Evolutionary conservation across 805 yeast genomes (phyloP).

Genomic region (Metschnikowia anglica): DNA sequence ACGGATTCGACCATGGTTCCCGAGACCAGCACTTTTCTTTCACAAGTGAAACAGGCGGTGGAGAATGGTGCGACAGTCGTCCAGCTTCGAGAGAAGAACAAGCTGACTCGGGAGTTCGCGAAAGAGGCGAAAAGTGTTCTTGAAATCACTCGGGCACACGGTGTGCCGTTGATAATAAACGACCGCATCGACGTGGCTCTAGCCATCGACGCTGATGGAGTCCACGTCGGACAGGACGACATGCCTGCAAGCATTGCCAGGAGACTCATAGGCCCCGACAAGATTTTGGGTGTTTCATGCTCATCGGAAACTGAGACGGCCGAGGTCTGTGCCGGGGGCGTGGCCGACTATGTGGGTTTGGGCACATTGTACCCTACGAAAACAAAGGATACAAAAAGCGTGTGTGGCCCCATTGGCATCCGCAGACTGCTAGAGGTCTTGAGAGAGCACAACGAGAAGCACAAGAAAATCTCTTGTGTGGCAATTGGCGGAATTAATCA

Average conservation of each 20-base stretch:
- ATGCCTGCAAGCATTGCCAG: slow-evolving; percentile 65
- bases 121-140: slow-evolving; percentile 61
- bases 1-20: slow-evolving; percentile 81
- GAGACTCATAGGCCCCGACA: slow-evolving; percentile 64
- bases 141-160: slow-evolving; percentile 53
- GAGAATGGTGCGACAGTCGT: slow-evolving; percentile 75
- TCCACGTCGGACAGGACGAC: slow-evolving; percentile 92
- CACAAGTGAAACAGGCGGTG: slow-evolving; percentile 64
- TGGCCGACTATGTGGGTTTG: slow-evolving; percentile 80
- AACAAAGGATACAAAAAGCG: slow-evolving; percentile 55
- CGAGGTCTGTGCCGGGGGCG: slow-evolving; percentile 46
- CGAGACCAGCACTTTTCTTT: slow-evolving; percentile 48
- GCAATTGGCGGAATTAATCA: slow-evolving; percentile 80
- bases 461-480: slow-evolving; percentile 52
- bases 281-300: slow-evolving; percentile 79
- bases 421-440: slow-evolving; percentile 52
- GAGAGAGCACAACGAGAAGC: slow-evolving; percentile 19
- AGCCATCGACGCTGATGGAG: slow-evolving; percentile 87
- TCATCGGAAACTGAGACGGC: slow-evolving; percentile 56
- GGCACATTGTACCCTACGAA: slow-evolving; percentile 75
- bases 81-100: slow-evolving; percentile 77
- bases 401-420: slow-evolving; percentile 64
- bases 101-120: slow-evolving; percentile 68
- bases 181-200: slow-evolving; percentile 87
- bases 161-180: slow-evolving; percentile 78